A percentile compares a stretch with the other conserved stretches of the same genome.
Evolutionary conservation across 2,329 filamentous ascomycete genomes (phyloP).

Genomic region (Paraphaeosphaeria minitans): DNA sequence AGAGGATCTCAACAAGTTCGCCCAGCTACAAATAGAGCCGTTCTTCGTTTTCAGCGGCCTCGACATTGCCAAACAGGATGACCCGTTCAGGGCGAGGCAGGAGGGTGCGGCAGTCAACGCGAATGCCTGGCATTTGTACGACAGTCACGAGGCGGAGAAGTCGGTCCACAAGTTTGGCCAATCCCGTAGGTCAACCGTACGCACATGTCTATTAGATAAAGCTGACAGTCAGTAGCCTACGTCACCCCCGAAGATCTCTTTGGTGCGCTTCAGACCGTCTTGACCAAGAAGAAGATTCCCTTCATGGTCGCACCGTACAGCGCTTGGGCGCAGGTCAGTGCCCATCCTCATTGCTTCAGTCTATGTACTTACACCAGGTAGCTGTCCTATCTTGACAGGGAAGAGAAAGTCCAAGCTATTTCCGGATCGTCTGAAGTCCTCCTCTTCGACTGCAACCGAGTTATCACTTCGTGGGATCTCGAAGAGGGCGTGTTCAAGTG

Average conservation of each 20-base stretch:
- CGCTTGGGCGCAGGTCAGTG: conserved; percentile 78
- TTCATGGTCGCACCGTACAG: conserved; percentile 87
- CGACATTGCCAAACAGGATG: conserved; percentile 72
- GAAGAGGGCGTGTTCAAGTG: conserved; percentile 68
- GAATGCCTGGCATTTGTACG: conserved; percentile 86
- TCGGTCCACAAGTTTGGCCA: conserved; percentile 88
- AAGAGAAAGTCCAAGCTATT: conserved; percentile 68
- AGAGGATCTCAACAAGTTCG: conserved; percentile 75
- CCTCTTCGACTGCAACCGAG: conserved; percentile 80
- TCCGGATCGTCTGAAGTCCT: conserved; percentile 86
- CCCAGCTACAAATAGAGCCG: conserved; percentile 71
- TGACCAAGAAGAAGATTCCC: conserved; percentile 70
- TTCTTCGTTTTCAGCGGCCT: conserved; percentile 93
- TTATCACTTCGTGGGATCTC: conserved; percentile 72
- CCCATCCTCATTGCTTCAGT: neutral
- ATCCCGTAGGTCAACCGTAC: conserved; percentile 61
- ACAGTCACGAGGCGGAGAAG: conserved; percentile 75
- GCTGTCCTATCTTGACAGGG: conserved; percentile 79
- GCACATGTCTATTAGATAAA: neutral
- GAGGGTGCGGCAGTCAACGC: conserved; percentile 71
- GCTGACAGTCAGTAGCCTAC: conserved; percentile 60
- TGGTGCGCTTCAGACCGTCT: conserved; percentile 74
- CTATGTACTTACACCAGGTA: conserved; percentile 46
- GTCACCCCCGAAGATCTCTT: conserved; percentile 70
- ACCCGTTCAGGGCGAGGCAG: conserved; percentile 63